Base-by-base conservation (phyloP, 176 grass and related monocot genomes). In the Luzula sylvatica region DNA sequence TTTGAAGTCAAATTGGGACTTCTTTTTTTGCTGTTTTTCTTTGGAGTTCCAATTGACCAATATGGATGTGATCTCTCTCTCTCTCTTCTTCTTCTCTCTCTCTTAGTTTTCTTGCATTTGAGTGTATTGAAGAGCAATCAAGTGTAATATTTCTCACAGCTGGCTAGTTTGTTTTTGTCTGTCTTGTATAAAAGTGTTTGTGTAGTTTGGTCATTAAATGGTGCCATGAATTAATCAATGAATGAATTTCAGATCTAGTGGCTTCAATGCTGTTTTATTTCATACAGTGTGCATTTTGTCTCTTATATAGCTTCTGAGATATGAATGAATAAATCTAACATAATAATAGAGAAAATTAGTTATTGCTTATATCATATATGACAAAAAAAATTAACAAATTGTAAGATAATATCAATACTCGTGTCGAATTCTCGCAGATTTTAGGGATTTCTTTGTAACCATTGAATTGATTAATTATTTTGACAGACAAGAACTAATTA, bases 101-200 rank as follows among this genome's bases (percentile, higher is more conserved):
- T 56, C 66, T 50, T 49, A 39, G 53, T 54, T 69, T 46, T 58
- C 49, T 42, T 58, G 79, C 39, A 38, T 64, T 56, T 52, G 24
- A 42, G 58, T 63, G 58, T 77, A 61, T 23, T 73, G 64, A 73
- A 74, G 64, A 74, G 27, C 55, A 78, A 68, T 62, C 22, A 24
- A 69, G 26, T 61, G 52, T 69, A 55, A 56, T 55, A 35, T 53
- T 20, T 41, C 39, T 8, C 61, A 50, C 63, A 56, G 50, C 59
- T 78, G 65, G 27, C 68, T 48, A 66, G 61, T 72, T 17, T 53
- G 23, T 49, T 63, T 80, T 62, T 58, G 20, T 65, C 63, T 44
- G 57, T 55, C 78, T 70, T 74, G 73, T 87, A 78, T 69, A 87
- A 78, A n/a, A 86, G 48, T 58, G 78, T 26, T 41, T 70, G 53